Evolutionary conservation across 345 rosid genomes (phyloP).

Genomic region (Isatis tinctoria): DNA sequence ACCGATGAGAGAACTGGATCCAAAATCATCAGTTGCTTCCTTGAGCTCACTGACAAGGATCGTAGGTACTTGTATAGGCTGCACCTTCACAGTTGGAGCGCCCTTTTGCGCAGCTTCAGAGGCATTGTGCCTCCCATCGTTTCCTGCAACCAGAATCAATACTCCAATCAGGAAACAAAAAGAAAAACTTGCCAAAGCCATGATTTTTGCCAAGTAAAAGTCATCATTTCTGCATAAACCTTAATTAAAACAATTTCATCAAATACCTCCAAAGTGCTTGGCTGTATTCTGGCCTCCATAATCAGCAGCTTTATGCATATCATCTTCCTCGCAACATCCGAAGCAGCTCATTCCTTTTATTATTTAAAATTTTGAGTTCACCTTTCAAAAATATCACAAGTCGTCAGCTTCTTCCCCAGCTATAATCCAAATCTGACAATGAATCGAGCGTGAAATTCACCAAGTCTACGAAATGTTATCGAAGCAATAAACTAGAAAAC

Average conservation of each 20-base stretch:
- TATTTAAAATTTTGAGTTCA: not conserved
- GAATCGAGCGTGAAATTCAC: not conserved
- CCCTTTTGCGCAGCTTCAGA: conserved; percentile 56
- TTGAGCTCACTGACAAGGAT: conserved; percentile 49
- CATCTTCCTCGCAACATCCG: conserved; percentile 76
- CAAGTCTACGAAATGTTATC: not conserved
- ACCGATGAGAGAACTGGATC: conserved; percentile 53
- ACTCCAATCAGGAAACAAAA: not conserved
- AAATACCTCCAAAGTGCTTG: conserved; percentile 63
- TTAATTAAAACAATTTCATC: too few species aligned
- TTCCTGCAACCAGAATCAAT: conserved; percentile 29
- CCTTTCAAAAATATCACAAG: not conserved
- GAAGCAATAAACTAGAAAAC: too few species aligned
- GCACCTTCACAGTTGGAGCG: conserved; percentile 51
- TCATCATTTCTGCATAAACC: not conserved
- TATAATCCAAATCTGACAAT: not conserved
- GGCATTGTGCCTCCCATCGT: conserved; percentile 40
- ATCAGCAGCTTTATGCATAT: conserved; percentile 60
- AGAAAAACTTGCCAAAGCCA: not conserved
- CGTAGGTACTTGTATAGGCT: conserved; percentile 69
- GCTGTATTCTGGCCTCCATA: conserved; percentile 52
- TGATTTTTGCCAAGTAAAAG: not conserved
- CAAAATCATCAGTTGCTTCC: conserved; percentile 63
- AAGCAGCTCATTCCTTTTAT: conserved; percentile 71
- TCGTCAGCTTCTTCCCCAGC: too few species aligned